Percentiles rank a stretch among this genome's conserved stretches.
Evolutionary conservation across 495 filamentous ascomycete genomes (phyloP).

Genomic region (Tuber aestivum): DNA sequence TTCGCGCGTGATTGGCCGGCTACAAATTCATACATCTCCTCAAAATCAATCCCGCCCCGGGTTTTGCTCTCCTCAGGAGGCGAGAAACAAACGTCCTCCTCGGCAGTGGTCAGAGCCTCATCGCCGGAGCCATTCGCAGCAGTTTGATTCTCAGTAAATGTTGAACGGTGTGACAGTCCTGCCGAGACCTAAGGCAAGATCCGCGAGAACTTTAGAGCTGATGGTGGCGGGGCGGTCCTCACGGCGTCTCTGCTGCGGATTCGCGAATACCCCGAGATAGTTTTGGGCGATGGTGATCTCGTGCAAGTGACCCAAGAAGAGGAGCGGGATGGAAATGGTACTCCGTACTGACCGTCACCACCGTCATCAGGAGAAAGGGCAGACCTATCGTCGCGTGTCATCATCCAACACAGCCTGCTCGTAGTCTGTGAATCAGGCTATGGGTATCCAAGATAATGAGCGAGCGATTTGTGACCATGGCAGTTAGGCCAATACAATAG

Average conservation of each 20-base stretch:
- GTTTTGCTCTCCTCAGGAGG: constrained; percentile 39
- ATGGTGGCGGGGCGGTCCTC: constrained; percentile 49
- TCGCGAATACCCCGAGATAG: constrained; percentile 95
- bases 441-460: constrained; percentile 44
- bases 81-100: constrained; percentile 93
- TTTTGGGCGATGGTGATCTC: constrained; percentile 86
- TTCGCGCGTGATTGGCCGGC: constrained; percentile 63
- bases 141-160: constrained; percentile 46
- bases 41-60: constrained; percentile 41
- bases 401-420: constrained; percentile 85
- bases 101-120: constrained; percentile 47
- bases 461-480: too few relatives aligned
- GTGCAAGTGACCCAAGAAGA: constrained; percentile 45
- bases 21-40: constrained; percentile 43
- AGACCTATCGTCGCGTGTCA: constrained; percentile 52
- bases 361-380: constrained; percentile 46
- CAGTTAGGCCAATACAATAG: too few relatives aligned
- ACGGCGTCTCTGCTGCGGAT: constrained; percentile 55
- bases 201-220: constrained; percentile 41
- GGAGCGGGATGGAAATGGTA: constrained; percentile 49
- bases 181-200: constrained; percentile 49
- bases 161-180: constrained; percentile 46
- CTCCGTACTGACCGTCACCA: constrained; percentile 40
- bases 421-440: constrained; percentile 59
- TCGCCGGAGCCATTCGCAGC: constrained; percentile 25